A percentile compares a stretch with the other conserved stretches of the same genome.
phyloP scores from a whole-genome alignment of 2,329 filamentous ascomycete species.

The Paraconiothyrium brasiliense region DNA sequence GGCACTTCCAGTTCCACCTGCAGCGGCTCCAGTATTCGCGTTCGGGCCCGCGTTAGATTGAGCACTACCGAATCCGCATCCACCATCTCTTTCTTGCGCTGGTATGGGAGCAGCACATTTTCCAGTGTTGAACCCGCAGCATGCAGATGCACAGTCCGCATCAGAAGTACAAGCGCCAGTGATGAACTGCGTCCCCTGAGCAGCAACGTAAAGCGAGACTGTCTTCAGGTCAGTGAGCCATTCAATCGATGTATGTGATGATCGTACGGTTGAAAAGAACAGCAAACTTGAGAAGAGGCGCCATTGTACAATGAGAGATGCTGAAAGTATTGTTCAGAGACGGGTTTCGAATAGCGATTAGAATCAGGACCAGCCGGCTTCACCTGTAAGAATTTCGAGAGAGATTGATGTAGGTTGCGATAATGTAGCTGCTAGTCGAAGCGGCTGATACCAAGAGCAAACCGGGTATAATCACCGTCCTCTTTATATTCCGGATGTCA shows the following conservation, averaged over 20 bases:
- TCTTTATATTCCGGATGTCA: constrained; percentile 27
- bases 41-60: constrained; percentile 30
- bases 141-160: constrained; percentile 50
- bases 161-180: constrained; percentile 50
- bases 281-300: constrained; percentile 38
- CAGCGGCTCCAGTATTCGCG: constrained; percentile 24
- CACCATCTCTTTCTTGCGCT: constrained; percentile 41
- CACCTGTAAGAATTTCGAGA: constrained; percentile 28
- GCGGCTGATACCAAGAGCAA: constrained; percentile 17
- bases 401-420: constrained; percentile 9
- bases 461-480: constrained; percentile 9
- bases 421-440: constrained; percentile 13
- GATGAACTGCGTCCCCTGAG: constrained; percentile 51
- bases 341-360: constrained; percentile 12
- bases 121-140: constrained; percentile 48
- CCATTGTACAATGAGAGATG: constrained; percentile 29
- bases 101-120: constrained; percentile 43
- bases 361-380: constrained; percentile 29
- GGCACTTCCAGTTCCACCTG: constrained; percentile 13
- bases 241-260: background rate
- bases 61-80: constrained; percentile 42
- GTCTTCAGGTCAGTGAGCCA: constrained; percentile 9
- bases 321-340: constrained; percentile 7
- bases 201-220: constrained; percentile 39
- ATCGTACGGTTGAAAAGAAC: constrained; percentile 36